Base-by-base conservation (phyloP, 805 yeast genomes). In the Alloascoidea hylecoeti region DNA sequence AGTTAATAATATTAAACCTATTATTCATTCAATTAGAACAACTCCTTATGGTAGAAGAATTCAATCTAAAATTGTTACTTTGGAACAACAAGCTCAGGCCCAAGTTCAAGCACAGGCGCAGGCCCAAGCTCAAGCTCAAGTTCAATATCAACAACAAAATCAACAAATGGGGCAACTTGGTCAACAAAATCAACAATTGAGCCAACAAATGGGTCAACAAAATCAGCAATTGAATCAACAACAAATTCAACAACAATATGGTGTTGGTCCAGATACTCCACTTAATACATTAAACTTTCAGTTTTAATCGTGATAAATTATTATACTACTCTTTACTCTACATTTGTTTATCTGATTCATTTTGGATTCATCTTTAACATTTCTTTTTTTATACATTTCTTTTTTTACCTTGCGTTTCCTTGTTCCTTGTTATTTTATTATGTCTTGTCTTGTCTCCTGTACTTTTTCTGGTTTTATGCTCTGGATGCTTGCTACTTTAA, bases 21-120 rank as follows among this genome's bases (percentile, higher is more conserved):
- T 81, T 41, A 64, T 89, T 48, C 75, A 80, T 16, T 78, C 78
- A 35, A 80, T 89, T 42, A 72, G 81, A 54, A 81, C 79, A 49
- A 88, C 96, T 14, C 96, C 96, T 2, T 95, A 89, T 56, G 97
- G 96, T n/a, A 71, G 95, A 54, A 73, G 96, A 51, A 86, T 89
- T 42, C 70, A 82, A 61, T 74, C 83, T 18, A 85, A 84, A 53
- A 50, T 73, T 35, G 53, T 49, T 30, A 44, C 3, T 13, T 44
- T 23, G 9, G 30, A 23, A 23, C 30, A 23, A 23, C 30, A 23
- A 23, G 30, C n/a, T 23, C 34, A 32, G 9, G 34, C 16, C 15
- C 34, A 32, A 32, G 34, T 14, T 6, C 34, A 32, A n/a, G 34
- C 34, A 6, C 34, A 32, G n/a, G 34, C 34, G 34, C 34, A 32